These are phyloP conservation scores for Aspergillus egyptiacus DNA, from an alignment of 495 filamentous ascomycete genomes.

Conservation along the genomic window DNA sequence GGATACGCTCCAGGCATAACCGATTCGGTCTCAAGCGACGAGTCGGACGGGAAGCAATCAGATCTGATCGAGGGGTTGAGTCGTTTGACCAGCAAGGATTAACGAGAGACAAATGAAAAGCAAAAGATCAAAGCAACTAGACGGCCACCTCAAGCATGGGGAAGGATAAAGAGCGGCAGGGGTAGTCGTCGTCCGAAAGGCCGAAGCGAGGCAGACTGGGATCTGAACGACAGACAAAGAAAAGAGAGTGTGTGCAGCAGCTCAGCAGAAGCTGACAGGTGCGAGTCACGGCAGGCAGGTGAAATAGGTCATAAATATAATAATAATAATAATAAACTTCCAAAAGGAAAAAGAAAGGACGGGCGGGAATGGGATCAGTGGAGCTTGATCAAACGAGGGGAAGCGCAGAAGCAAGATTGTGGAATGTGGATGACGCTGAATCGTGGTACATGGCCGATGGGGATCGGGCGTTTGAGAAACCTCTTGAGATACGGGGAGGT, in stretches of 20 bases:
- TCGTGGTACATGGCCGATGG: conserved; percentile 8
- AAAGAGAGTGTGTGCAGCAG: not conserved
- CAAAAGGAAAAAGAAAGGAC: not conserved
- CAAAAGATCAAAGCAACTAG: not conserved
- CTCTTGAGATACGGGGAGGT: conserved; percentile 13
- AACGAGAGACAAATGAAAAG: conserved; percentile 8
- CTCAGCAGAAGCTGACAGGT: not conserved
- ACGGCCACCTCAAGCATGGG: not conserved
- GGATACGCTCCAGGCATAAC: conserved; percentile 3
- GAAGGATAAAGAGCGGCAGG: not conserved
- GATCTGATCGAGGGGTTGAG: not conserved
- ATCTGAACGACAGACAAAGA: conserved; percentile 8
- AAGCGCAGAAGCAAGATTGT: not conserved
- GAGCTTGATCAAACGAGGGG: conserved; percentile 14
- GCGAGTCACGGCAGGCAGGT: conserved; percentile 2
- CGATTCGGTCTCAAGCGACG: conserved; percentile 3
- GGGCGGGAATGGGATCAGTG: conserved; percentile 7
- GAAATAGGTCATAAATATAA: too few relatives aligned
- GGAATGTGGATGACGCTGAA: conserved; percentile 3
- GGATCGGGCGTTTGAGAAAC: conserved; percentile 12
- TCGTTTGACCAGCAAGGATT: not conserved
- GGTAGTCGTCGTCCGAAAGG: not conserved
- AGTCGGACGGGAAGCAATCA: not conserved
- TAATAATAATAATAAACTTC: too few relatives aligned
- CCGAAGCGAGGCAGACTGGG: conserved; percentile 3